Evolutionary conservation across 805 yeast genomes (phyloP), one percentile per base, ranked within the genome.

Genomic region (Wickerhamiella australiensis): DNA sequence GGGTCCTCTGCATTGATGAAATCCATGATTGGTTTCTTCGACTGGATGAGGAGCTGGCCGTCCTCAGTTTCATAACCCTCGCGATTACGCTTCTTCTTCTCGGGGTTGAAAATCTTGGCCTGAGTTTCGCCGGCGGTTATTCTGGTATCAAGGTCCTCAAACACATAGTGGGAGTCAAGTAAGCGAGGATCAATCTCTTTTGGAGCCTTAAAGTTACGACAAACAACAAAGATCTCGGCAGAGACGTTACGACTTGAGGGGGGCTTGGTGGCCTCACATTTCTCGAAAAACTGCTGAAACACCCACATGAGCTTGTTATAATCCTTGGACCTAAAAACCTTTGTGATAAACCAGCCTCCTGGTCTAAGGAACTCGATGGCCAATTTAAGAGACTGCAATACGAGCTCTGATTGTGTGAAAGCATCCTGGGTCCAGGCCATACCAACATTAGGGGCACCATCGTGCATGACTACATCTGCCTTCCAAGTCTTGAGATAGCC

Each of bases 391-490:
- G 97, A 95, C 70, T 88, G 95, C 57, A 92, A 71, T 26, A 95
- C 94, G 58, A 92, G 78, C 63, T 90, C 97, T 23, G 96, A 86
- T 70, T 92, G 99, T 1, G 97, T 86, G 69, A 85, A 92, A 1
- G 99, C 98, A 78, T 92, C 99, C 67, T 92, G 99, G 18, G 85
- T 92, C 99, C 99, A 92, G n/a, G 95, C 95, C 62, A 92, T 75
- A 81, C 99, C 99, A 59, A 92, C 97, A 62, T 92, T 92, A 26
- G 99, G 99, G 25, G 99, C 99, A 80, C 99, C 99, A 75, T 92
- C 99, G 68, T 92, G 98, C 62, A 92, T 70, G 17, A 92, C 97
- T 0, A 95, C 85, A 63, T 92, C 97, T 1, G 97, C 99, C 61
- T 92, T 92, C 96, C 97, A 92, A 1, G 97, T 88, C 66, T 92